phyloP scores from a whole-genome alignment of 306 rosid species.

The Cucumis cinereus region DNA sequence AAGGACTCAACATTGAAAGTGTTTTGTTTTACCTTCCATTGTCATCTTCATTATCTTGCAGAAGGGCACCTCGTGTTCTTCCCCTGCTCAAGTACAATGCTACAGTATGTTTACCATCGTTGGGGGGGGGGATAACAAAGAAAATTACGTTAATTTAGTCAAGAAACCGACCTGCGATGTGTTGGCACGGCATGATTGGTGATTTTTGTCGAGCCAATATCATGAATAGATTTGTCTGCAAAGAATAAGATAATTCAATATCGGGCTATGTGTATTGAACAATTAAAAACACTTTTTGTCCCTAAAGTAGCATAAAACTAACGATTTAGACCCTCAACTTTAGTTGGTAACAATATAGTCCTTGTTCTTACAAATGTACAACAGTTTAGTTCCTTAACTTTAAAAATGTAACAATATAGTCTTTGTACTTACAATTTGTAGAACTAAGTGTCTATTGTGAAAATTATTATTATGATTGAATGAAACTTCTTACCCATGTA shows the following conservation, averaged over 20 bases:
- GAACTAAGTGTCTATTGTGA: too few species aligned
- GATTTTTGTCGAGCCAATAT: slow-evolving; percentile 25
- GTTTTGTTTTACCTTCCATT: background rate
- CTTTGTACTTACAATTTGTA: too few species aligned
- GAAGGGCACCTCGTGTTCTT: slow-evolving; percentile 60
- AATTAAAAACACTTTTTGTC: too few species aligned
- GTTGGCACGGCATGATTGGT: slow-evolving; percentile 46
- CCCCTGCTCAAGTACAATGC: slow-evolving; percentile 35
- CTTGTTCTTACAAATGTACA: too few species aligned
- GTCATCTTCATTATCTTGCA: slow-evolving; percentile 40
- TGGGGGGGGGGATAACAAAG: background rate
- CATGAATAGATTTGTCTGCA: slow-evolving; percentile 31
- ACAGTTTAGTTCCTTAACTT: too few species aligned
- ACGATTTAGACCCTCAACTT: too few species aligned
- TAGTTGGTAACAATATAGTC: too few species aligned
- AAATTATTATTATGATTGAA: too few species aligned
- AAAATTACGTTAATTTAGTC: background rate
- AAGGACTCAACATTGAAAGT: background rate
- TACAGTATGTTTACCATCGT: background rate
- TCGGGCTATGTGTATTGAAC: background rate
- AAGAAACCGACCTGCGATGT: slow-evolving; percentile 29
- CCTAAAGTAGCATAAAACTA: too few species aligned
- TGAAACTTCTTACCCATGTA: too few species aligned
- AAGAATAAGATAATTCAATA: background rate
- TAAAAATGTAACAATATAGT: too few species aligned